Base-by-base conservation (phyloP, 202 grass and related monocot genomes). In the Schoenoplectus tabernaemontani region DNA sequence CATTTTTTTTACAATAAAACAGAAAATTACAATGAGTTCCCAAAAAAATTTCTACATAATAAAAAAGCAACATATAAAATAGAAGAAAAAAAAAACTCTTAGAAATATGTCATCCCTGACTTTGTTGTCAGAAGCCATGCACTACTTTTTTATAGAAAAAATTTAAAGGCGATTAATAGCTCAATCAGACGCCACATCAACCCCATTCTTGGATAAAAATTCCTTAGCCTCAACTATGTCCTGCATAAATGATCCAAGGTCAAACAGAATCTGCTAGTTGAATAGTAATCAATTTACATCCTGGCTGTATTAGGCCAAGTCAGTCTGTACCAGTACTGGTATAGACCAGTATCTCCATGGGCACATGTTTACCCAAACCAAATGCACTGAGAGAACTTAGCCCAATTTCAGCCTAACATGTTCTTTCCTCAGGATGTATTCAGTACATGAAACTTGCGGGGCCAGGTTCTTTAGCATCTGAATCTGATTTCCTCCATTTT, bases 211-310 rank as follows among this genome's bases (percentile, higher is more conserved):
- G 50, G 58, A 69, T 83, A 92, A 65, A 82, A 92, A 96, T 24
- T 88, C 93, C 64, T 86, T 96, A 28, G 92, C 89, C 63, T 96
- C 92, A 26, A 42, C 78, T 57, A 96, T 90, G 64, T 96, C 92
- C 92, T 96, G 85, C 67, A 86, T 28, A 67, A 62, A 85, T 51
- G 44, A 51, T 32, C 23, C 59, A 80, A 44, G 6, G 4, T 47
- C 57, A 50, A 75, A 34, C 28, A 10, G 0, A 51, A 54, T 53
- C 26, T 11, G 43, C 42, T 54, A 75, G 15, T 75, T 53, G 15
- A 53, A 34, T 36, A 36, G 32, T 30, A n/a, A 74, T 39, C 36
- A 42, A 67, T 67, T 15, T 34, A 51, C 33, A 53, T 30, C 42
- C 22, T 72, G 43, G 12, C 24, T 73, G 44, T 73, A 50, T 33